Percentiles rank a stretch among this genome's conserved stretches.
Evolutionary conservation across 202 grass and related monocot species (phyloP).

Genomic region (Eragrostis tef): DNA sequence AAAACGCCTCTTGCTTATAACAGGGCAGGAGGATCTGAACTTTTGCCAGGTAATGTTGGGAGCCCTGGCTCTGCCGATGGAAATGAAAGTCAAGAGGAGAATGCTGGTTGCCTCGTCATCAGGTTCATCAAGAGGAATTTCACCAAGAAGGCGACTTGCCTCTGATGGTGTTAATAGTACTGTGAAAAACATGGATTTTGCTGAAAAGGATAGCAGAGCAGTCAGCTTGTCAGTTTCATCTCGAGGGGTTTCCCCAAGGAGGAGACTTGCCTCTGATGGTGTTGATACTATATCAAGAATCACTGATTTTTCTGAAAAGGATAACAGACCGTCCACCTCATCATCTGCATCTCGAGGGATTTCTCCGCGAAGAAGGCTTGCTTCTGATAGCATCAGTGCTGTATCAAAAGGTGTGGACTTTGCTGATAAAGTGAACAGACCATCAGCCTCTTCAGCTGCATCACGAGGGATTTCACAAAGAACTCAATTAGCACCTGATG

Average conservation of each 20-base stretch:
- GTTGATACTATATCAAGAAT: conserved; percentile 47
- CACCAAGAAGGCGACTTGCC: conserved; percentile 46
- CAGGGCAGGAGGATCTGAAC: conserved; percentile 46
- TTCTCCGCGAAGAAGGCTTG: conserved; percentile 56
- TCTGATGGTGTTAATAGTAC: conserved; percentile 53
- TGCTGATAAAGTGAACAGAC: conserved; percentile 46
- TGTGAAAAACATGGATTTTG: conserved; percentile 46
- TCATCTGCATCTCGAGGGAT: conserved; percentile 41
- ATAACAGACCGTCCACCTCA: conserved; percentile 50
- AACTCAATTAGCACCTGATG: conserved; percentile 48
- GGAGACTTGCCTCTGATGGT: conserved; percentile 59
- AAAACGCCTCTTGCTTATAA: conserved; percentile 56
- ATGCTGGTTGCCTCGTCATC: conserved; percentile 51
- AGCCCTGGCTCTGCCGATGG: conserved; percentile 55
- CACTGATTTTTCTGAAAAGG: conserved; percentile 52
- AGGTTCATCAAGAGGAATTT: conserved; percentile 51
- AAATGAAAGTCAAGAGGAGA: conserved; percentile 59
- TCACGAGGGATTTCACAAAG: conserved; percentile 55
- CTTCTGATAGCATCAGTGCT: conserved; percentile 50
- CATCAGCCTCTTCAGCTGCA: conserved; percentile 45
- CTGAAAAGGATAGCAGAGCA: conserved; percentile 51
- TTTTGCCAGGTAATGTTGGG: conserved; percentile 45
- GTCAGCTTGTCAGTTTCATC: conserved; percentile 46
- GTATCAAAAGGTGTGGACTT: conserved; percentile 47
- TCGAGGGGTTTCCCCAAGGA: conserved; percentile 66